phyloP scores from a whole-genome alignment of 108 stramenopile genomes.

The Cyclotella sp. region DNA sequence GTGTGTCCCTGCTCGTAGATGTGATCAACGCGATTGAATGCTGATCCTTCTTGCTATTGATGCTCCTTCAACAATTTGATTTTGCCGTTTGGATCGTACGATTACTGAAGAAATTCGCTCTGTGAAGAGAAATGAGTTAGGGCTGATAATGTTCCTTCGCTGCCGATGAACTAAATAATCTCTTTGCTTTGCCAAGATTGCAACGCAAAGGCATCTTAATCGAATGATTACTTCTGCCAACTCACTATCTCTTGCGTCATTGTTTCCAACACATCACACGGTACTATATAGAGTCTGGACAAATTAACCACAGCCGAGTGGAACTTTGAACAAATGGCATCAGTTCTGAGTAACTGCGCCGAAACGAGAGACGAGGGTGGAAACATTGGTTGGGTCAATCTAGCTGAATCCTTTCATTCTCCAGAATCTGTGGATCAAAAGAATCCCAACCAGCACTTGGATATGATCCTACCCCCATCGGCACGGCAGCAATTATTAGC shows the following conservation, averaged over 20 bases:
- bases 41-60: no score
- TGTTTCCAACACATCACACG: neutral
- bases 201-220: no score
- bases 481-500: slow-evolving; percentile 47
- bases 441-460: slow-evolving; percentile 73
- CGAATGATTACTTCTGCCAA: no score
- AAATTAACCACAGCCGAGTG: slow-evolving; percentile 51
- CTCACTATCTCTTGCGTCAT: no score
- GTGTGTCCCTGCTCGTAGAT: no score
- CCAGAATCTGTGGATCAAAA: neutral
- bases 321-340: slow-evolving; percentile 62
- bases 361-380: slow-evolving; percentile 64
- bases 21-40: no score
- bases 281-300: slow-evolving; percentile 26
- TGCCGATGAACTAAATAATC: neutral
- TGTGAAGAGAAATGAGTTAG: neutral
- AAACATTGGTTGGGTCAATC: slow-evolving; percentile 60
- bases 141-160: neutral
- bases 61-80: no score
- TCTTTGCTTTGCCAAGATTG: no score
- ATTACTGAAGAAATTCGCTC: neutral
- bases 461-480: slow-evolving; percentile 56
- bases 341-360: slow-evolving; percentile 54
- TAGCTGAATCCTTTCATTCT: slow-evolving; percentile 37
- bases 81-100: no score